phyloP scores from a whole-genome alignment of 768 basidiomycete genomes.

The Gloeostereum incarnatum region DNA sequence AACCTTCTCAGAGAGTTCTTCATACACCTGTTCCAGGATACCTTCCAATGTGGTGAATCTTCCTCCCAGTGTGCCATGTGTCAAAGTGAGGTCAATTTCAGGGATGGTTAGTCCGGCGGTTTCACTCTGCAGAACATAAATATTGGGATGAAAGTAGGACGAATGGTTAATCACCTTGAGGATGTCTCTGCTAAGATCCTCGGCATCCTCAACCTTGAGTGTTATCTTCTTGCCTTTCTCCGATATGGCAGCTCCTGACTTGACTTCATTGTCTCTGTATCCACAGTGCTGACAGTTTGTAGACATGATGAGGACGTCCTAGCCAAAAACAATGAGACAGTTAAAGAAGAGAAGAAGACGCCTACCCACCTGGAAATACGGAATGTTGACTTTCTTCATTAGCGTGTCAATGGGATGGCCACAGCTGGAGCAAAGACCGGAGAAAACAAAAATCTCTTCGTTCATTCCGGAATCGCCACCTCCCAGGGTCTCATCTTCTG shows the following conservation, averaged over 20 bases:
- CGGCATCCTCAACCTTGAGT: conserved; percentile 83
- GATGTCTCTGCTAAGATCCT: conserved; percentile 89
- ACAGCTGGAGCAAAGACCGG: conserved; percentile 83
- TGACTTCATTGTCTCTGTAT: conserved; percentile 97
- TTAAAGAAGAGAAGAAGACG: neutral
- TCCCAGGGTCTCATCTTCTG: conserved; percentile 7
- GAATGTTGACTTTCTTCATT: conserved; percentile 96
- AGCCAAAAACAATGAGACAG: conserved; percentile 1
- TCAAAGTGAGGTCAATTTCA: conserved; percentile 88
- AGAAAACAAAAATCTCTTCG: conserved; percentile 88
- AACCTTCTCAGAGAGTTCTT: conserved; percentile 86
- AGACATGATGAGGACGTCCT: conserved; percentile 98
- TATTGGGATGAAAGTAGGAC: neutral
- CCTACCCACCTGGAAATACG: conserved; percentile 85
- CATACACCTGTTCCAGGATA: conserved; percentile 88
- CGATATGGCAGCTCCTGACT: conserved; percentile 87
- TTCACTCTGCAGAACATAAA: conserved; percentile 59
- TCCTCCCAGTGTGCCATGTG: conserved; percentile 91
- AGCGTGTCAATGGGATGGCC: conserved; percentile 73
- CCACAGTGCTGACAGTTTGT: conserved; percentile 95
- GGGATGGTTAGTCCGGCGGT: conserved; percentile 85
- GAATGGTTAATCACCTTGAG: conserved; percentile 57
- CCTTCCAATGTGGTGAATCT: conserved; percentile 98
- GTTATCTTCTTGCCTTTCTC: conserved; percentile 80
- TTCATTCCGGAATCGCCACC: conserved; percentile 32